These are phyloP conservation scores for Gryganskiella cystojenkinii DNA, from an alignment of 192 early-diverging fungal species.

Conservation along the genomic window DNA sequence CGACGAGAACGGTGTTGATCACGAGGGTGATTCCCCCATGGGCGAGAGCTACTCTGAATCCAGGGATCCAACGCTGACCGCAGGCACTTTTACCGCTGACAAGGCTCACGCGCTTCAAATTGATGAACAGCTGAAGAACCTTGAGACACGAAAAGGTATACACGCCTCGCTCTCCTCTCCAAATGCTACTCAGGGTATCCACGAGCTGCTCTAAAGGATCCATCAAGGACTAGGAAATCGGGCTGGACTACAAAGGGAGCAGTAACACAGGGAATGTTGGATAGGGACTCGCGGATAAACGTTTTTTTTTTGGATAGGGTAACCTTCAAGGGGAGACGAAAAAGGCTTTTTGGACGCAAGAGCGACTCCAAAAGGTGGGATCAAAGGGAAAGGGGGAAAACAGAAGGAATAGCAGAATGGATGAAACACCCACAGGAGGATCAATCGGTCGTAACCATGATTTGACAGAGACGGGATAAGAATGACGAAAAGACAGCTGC, in stretches of 20 bases:
- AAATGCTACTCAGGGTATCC: too few relatives aligned
- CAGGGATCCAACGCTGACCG: not conserved
- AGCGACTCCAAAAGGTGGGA: too few relatives aligned
- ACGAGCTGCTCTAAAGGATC: too few relatives aligned
- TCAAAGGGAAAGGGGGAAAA: not conserved
- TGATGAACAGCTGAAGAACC: constrained; percentile 52
- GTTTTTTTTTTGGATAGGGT: too few relatives aligned
- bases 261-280: too few relatives aligned
- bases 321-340: constrained; percentile 4
- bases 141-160: constrained; percentile 51
- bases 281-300: too few relatives aligned
- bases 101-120: constrained; percentile 38
- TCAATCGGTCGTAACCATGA: not conserved
- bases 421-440: not conserved
- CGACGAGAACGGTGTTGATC: constrained; percentile 27
- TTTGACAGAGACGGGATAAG: too few relatives aligned
- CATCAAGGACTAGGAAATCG: too few relatives aligned
- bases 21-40: constrained; percentile 53
- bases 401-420: not conserved
- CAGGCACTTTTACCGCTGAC: constrained; percentile 28
- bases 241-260: too few relatives aligned
- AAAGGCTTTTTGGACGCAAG: too few relatives aligned
- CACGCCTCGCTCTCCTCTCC: too few relatives aligned
- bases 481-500: too few relatives aligned
- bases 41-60: constrained; percentile 25